Base-by-base conservation (phyloP, 2,329 filamentous ascomycete species). In the Diplodia sapinea region DNA sequence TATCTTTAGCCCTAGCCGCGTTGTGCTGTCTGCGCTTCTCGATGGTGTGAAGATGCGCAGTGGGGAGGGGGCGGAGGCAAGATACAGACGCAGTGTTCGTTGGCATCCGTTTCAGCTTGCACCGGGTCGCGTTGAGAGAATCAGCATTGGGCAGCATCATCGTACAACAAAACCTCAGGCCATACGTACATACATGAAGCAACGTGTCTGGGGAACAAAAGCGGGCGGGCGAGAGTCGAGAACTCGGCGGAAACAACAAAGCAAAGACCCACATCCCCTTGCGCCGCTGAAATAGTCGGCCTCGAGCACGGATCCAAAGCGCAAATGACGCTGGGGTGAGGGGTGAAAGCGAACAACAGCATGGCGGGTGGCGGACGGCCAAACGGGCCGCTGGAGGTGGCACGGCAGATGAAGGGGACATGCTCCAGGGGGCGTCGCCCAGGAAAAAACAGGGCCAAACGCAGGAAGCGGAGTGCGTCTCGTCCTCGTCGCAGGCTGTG, bases 341-440 rank as follows among this genome's bases (percentile, higher is more conserved):
- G 17, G 17, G 23, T 26, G 23, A 26, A 26, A 3, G 23, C 23
- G 23, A 26, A 56, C 31, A 33, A 33, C 31, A 33, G 23, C 23
- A 11, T 13, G 12, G 4, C 15, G 17, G 26, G 36, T 38, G 15
- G 36, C 55, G 55, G 55, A 59, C 55, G 55, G 55, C 20, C 31
- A 47, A 47, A n/a, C 55, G 55, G 55, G 38, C 55, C 55, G 55
- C n/a, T 36, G 8, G 38, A 12, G 20, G 55, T 59, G 55, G 38
- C 55, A 59, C 55, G n/a, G 33, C 54, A 57, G 55, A 59, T 11
- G 52, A 43, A 43, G 15, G 38, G 4, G 13, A 43, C 17, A 12
- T 26, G 43, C n/a, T 20, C 43, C 17, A 47, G 17, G 43, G 20
- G 20, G 38, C 55, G 38, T 31, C 55, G n/a, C 40, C 55, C 36